Evolutionary conservation across 2,329 filamentous ascomycete genomes (phyloP).

Genomic region (Penicillium decumbens): DNA sequence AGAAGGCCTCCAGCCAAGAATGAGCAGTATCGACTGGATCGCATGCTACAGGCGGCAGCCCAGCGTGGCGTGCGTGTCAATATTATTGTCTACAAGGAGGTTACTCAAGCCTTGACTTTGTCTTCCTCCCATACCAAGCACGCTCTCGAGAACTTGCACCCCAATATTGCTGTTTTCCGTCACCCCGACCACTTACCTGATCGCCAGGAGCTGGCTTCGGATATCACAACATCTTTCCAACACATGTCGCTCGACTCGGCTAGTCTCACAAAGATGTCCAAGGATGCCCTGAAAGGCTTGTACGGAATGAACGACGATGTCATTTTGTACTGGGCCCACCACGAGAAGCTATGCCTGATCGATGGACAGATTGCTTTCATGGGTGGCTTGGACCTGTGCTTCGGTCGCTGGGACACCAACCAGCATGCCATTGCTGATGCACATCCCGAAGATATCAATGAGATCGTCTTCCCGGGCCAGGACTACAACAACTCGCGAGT

Average conservation of each 20-base stretch:
- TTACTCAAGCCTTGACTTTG: conserved; percentile 70
- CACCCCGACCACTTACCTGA: conserved; percentile 85
- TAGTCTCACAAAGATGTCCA: conserved; percentile 60
- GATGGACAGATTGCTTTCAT: conserved; percentile 81
- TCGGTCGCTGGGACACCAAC: conserved; percentile 83
- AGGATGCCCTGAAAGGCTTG: conserved; percentile 68
- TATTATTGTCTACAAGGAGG: conserved; percentile 89
- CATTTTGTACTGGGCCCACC: conserved; percentile 87
- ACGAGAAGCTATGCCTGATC: conserved; percentile 82
- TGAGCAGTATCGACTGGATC: conserved; percentile 77
- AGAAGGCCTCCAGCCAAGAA: conserved; percentile 75
- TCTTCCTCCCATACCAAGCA: conserved; percentile 73
- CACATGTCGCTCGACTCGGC: conserved; percentile 53
- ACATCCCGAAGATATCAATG: conserved; percentile 70
- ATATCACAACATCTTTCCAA: conserved; percentile 53
- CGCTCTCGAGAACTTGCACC: conserved; percentile 68
- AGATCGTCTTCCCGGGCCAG: conserved; percentile 79
- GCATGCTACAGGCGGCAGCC: conserved; percentile 75
- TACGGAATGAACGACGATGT: conserved; percentile 79
- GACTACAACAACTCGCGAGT: conserved; percentile 89
- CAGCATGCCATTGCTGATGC: conserved; percentile 80
- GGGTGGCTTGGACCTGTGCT: conserved; percentile 85
- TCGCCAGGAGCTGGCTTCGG: conserved; percentile 60
- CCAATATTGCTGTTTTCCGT: conserved; percentile 82
- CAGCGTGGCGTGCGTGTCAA: conserved; percentile 79